A percentile compares a stretch with the other conserved stretches of the same genome.
Conservation (phyloP, 441 rosid species). For the Viola pubescens region DNA sequence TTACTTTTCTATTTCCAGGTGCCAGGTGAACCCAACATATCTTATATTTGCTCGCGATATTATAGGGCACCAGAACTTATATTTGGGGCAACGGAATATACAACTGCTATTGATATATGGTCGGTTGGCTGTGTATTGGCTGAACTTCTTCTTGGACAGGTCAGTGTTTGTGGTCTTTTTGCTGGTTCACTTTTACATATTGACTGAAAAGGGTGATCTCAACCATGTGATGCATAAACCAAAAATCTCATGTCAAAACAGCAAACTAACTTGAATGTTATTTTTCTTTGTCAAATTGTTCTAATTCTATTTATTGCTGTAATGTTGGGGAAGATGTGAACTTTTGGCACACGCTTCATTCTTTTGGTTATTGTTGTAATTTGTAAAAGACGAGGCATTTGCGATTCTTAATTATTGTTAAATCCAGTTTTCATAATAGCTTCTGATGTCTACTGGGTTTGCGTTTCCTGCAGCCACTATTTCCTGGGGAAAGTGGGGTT, state of each 20-base stretch:
- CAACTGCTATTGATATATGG: constrained; percentile 87
- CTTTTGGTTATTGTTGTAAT: no score
- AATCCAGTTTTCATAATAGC: background rate
- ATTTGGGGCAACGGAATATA: constrained; percentile 81
- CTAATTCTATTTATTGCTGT: no score
- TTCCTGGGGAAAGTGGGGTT: constrained; percentile 91
- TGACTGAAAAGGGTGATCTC: no score
- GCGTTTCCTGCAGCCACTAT: constrained; percentile 56
- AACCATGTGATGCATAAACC: no score
- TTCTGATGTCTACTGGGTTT: constrained; percentile 8
- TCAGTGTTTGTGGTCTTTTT: constrained; percentile 18
- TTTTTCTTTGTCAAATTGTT: no score
- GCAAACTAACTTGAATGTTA: no score
- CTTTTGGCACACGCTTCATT: no score
- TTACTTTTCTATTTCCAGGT: constrained; percentile 32
- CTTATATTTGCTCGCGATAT: constrained; percentile 81
- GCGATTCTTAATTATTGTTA: background rate
- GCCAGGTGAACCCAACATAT: constrained; percentile 84
- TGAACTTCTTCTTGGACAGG: constrained; percentile 82
- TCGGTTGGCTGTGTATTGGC: constrained; percentile 80
- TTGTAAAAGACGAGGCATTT: no score
- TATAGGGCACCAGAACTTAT: constrained; percentile 88
- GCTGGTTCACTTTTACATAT: no score
- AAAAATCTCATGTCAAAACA: no score
- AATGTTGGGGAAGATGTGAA: no score